phyloP scores from a whole-genome alignment of 768 basidiomycete genomes.

The Gelatoporia subvermispora region DNA sequence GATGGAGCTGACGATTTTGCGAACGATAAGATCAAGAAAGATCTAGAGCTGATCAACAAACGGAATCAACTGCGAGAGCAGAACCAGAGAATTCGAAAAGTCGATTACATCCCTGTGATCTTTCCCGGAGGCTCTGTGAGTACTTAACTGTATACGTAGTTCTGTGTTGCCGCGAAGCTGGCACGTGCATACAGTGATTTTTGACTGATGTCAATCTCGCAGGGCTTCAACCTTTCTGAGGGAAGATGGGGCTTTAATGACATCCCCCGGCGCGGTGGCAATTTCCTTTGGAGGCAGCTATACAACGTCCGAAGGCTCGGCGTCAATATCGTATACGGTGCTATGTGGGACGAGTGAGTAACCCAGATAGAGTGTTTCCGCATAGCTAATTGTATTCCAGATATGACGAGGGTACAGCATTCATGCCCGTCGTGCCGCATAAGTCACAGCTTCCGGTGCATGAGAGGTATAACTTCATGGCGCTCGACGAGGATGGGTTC shows the following conservation, averaged over 20 bases:
- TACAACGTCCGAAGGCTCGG: conserved; percentile 61
- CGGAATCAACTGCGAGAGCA: conserved; percentile 35
- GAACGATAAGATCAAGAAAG: conserved; percentile 55
- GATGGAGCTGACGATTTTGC: conserved; percentile 62
- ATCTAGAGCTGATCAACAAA: conserved; percentile 53
- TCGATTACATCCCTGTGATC: conserved; percentile 83
- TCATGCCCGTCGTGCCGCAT: conserved; percentile 66
- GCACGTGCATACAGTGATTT: background rate
- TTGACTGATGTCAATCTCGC: too few relatives aligned
- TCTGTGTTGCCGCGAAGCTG: background rate
- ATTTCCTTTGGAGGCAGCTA: conserved; percentile 76
- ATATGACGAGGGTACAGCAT: conserved; percentile 82
- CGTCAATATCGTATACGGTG: conserved; percentile 66
- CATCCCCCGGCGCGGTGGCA: conserved; percentile 67
- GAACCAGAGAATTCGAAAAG: conserved; percentile 32
- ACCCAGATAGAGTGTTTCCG: background rate
- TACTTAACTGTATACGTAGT: conserved; percentile 8
- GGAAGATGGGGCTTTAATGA: conserved; percentile 72
- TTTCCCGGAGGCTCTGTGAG: conserved; percentile 79
- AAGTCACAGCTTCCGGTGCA: conserved; percentile 56
- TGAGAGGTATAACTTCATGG: conserved; percentile 57
- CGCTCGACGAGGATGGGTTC: conserved; percentile 74
- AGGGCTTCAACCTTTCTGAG: conserved; percentile 70
- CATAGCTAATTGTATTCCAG: conserved; percentile 29
- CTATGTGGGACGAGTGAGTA: conserved; percentile 82